Conservation (phyloP, 805 yeast species). For the Kodamaea kakaduensis region DNA sequence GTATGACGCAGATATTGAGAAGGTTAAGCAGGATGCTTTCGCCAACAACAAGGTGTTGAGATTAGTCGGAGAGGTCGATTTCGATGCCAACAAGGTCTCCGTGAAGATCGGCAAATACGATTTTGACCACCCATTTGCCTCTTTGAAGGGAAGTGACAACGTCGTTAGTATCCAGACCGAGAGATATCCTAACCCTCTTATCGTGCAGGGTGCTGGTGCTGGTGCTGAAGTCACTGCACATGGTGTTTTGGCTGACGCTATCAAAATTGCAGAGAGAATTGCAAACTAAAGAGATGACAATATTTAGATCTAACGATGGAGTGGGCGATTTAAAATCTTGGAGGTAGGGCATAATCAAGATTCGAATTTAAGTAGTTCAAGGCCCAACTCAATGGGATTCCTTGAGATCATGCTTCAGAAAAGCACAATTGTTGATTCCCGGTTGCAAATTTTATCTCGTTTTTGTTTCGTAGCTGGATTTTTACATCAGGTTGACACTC, state of each 20-base stretch:
- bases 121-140: conserved; percentile 89
- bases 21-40: conserved; percentile 76
- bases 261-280: conserved; percentile 87
- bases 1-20: conserved; percentile 75
- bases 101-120: conserved; percentile 90
- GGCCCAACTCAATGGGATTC: too few species aligned
- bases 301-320: too few species aligned
- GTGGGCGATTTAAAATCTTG: too few species aligned
- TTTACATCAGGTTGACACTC: too few species aligned
- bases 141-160: conserved; percentile 93
- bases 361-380: too few species aligned
- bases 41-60: conserved; percentile 82
- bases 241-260: conserved; percentile 91
- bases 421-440: too few species aligned
- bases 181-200: conserved; percentile 89
- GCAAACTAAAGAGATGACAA: conserved; percentile 45
- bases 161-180: conserved; percentile 88
- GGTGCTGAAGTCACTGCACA: conserved; percentile 68
- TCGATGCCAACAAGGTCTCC: conserved; percentile 61
- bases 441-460: too few species aligned
- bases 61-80: conserved; percentile 88
- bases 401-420: background rate
- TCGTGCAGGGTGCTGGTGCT: conserved; percentile 97
- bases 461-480: too few species aligned
- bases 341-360: too few species aligned